Conservation (phyloP, 495 filamentous ascomycete species). For the Xylaria palmicola region DNA sequence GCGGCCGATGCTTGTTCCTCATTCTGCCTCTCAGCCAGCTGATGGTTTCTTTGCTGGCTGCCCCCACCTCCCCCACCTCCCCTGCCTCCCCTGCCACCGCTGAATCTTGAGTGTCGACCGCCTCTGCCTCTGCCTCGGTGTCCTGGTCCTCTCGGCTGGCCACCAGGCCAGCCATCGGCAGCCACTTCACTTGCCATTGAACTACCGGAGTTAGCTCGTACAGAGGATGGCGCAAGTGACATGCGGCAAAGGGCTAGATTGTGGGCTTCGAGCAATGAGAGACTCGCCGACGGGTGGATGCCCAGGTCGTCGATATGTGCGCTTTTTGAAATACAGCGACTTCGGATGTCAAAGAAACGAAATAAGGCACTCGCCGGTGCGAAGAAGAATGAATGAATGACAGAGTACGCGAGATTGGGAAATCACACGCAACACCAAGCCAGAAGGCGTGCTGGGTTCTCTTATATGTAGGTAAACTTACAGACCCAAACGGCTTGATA, state of each 20-base stretch:
- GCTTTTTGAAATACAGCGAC: slow-evolving; percentile 59
- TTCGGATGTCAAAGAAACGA: slow-evolving; percentile 28
- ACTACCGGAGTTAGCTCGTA: not conserved
- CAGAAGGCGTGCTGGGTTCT: not conserved
- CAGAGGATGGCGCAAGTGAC: not conserved
- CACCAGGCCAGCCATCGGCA: slow-evolving; percentile 1
- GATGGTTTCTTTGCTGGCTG: slow-evolving; percentile 17
- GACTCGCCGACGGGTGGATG: not conserved
- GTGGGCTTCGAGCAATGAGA: not conserved
- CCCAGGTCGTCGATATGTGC: slow-evolving; percentile 20
- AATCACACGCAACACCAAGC: not conserved
- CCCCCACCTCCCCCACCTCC: slow-evolving; percentile 30
- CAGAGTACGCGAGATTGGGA: too few relatives aligned
- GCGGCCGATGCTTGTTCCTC: slow-evolving; percentile 5
- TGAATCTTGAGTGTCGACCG: slow-evolving; percentile 22
- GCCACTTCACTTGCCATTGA: slow-evolving; percentile 20
- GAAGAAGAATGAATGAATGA: not conserved
- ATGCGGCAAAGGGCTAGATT: not conserved
- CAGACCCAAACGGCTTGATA: not conserved
- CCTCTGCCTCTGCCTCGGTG: slow-evolving; percentile 23
- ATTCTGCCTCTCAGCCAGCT: not conserved
- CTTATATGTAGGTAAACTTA: not conserved
- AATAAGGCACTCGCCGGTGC: not conserved
- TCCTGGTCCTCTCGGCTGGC: slow-evolving; percentile 11
- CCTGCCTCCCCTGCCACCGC: slow-evolving; percentile 10